Evolutionary conservation across 306 rosid genomes (phyloP).

Genomic region (Lotus japonicus): DNA sequence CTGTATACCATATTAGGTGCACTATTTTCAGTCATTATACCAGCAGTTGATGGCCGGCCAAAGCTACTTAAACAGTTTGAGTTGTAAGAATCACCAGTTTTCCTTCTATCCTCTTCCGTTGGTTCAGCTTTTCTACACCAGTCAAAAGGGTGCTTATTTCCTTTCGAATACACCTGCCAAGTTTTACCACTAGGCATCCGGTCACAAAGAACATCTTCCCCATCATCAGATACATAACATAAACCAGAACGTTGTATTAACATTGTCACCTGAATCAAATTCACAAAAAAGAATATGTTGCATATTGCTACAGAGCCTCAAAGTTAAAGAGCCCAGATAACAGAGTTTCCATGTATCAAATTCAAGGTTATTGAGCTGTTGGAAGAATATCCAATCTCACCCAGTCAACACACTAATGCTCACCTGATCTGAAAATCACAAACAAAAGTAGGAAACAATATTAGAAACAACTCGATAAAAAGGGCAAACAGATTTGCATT

Average conservation of each 20-base stretch:
- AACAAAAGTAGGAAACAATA: conserved; percentile 11
- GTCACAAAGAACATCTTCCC: conserved; percentile 44
- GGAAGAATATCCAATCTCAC: conserved; percentile 26
- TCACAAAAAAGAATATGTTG: conserved; percentile 3
- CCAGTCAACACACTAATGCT: conserved; percentile 14
- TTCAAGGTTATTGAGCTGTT: conserved; percentile 6
- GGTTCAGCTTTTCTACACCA: conserved; percentile 47
- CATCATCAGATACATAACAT: conserved; percentile 40
- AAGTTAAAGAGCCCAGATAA: conserved; percentile 12
- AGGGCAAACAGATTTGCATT: background rate
- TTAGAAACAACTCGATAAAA: conserved; percentile 8
- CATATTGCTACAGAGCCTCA: conserved; percentile 27
- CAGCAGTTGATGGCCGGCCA: conserved; percentile 43
- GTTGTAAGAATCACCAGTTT: conserved; percentile 33
- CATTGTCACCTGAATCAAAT: conserved; percentile 58
- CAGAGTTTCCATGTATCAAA: conserved; percentile 1
- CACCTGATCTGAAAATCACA: conserved; percentile 30
- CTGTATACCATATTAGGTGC: conserved; percentile 50
- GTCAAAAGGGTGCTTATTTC: conserved; percentile 34
- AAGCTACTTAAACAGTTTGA: conserved; percentile 34
- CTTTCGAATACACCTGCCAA: conserved; percentile 68
- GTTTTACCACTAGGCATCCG: conserved; percentile 55
- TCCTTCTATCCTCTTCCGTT: conserved; percentile 35
- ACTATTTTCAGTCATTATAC: conserved; percentile 46
- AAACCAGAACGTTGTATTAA: conserved; percentile 47